phyloP scores from a whole-genome alignment of 768 basidiomycete genomes.

The Tricholoma matsutake region DNA sequence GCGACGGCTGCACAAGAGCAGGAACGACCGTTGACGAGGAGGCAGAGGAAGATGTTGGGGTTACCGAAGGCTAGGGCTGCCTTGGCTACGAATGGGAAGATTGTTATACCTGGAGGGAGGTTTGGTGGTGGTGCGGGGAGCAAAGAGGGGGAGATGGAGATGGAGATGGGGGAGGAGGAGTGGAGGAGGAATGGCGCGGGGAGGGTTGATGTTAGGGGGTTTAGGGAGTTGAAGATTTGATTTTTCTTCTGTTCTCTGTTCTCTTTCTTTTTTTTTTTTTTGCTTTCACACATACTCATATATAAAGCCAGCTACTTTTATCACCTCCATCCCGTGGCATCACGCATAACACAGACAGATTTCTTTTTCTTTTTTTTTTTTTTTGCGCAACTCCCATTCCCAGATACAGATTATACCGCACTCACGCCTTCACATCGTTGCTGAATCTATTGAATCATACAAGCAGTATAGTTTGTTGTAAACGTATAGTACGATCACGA shows the following conservation, averaged over 20 bases:
- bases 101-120: conserved; percentile 64
- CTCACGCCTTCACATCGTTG: background rate
- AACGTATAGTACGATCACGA: too few relatives aligned
- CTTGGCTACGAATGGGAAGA: conserved; percentile 54
- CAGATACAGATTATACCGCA: background rate
- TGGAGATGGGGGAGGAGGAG: conserved; percentile 28
- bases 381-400: background rate
- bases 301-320: background rate
- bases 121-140: conserved; percentile 25
- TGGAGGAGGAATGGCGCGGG: conserved; percentile 72
- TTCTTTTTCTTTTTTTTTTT: background rate
- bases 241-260: background rate
- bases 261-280: conserved; percentile 2
- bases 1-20: conserved; percentile 3
- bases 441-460: background rate
- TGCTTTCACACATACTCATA: background rate
- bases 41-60: conserved; percentile 68
- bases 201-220: conserved; percentile 72
- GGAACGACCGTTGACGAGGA: conserved; percentile 52
- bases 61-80: conserved; percentile 53
- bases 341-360: background rate
- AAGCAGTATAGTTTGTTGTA: background rate
- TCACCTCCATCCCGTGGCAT: background rate
- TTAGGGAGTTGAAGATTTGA: conserved; percentile 71
- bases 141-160: conserved; percentile 28